Conservation (phyloP, 2,329 filamentous ascomycete genomes). For the Cladosporium velox region DNA sequence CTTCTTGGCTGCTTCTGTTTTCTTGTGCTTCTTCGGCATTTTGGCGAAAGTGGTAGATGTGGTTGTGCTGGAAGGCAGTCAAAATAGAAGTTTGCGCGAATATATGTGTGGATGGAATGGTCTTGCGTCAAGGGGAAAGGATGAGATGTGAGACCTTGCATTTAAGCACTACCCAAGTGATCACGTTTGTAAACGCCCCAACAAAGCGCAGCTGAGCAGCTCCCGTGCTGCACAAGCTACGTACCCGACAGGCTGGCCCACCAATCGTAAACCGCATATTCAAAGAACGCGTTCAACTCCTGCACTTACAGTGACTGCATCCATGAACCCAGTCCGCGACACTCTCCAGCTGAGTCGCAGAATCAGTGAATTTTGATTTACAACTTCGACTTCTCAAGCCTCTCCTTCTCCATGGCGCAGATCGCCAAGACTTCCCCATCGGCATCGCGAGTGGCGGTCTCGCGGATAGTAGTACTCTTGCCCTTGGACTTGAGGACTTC, state of each 20-base stretch:
- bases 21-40: background rate
- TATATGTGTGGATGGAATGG: background rate
- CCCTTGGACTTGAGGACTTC: conserved; percentile 9
- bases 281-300: background rate
- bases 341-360: background rate
- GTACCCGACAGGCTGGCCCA: background rate
- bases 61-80: background rate
- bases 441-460: background rate
- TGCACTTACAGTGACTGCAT: background rate
- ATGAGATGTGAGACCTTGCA: background rate
- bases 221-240: background rate
- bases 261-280: background rate
- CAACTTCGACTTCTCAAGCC: conserved; percentile 9
- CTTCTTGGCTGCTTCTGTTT: too few relatives aligned
- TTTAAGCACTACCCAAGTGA: too few relatives aligned
- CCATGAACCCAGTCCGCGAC: background rate
- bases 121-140: background rate
- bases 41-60: background rate
- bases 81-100: background rate
- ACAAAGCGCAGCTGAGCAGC: background rate
- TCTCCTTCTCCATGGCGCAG: conserved; percentile 15
- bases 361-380: background rate
- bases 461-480: background rate
- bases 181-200: background rate
- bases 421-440: conserved; percentile 8